phyloP scores from a whole-genome alignment of 164 flowering plant species.

The Chimonanthus praecox region DNA sequence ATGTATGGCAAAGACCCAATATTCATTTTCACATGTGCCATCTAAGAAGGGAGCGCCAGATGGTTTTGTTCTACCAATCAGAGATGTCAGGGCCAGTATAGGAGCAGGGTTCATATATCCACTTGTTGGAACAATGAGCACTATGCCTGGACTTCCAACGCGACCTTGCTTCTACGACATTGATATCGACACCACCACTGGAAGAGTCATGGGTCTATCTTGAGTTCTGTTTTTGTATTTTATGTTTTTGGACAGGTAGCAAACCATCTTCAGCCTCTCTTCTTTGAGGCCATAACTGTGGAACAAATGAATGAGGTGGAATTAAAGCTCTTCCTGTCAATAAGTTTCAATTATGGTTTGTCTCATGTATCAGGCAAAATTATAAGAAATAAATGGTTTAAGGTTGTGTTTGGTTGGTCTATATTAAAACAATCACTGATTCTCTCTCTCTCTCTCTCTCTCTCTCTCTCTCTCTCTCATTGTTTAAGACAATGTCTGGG shows the following conservation, averaged over 20 bases:
- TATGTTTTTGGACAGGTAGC: background rate
- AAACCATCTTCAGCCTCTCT: background rate
- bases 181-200: conserved; percentile 77
- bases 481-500: too few species aligned
- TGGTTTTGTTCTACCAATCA: conserved; percentile 77
- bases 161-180: conserved; percentile 97
- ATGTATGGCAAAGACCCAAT: conserved; percentile 99
- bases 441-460: too few species aligned
- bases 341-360: background rate
- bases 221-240: conserved; percentile 17
- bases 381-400: too few species aligned
- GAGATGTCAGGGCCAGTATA: conserved; percentile 92
- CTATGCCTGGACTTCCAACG: conserved; percentile 98
- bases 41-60: conserved; percentile 81
- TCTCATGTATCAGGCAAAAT: background rate
- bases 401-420: too few species aligned
- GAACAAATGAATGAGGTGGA: background rate
- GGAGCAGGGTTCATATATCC: conserved; percentile 99
- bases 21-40: conserved; percentile 82
- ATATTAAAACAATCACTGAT: too few species aligned
- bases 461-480: too few species aligned
- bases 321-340: background rate
- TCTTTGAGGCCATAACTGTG: background rate
- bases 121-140: conserved; percentile 94
- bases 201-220: conserved; percentile 86